Evolutionary conservation across 2,329 filamentous ascomycete species (phyloP).

Genomic region (Diaporthe caulivora): DNA sequence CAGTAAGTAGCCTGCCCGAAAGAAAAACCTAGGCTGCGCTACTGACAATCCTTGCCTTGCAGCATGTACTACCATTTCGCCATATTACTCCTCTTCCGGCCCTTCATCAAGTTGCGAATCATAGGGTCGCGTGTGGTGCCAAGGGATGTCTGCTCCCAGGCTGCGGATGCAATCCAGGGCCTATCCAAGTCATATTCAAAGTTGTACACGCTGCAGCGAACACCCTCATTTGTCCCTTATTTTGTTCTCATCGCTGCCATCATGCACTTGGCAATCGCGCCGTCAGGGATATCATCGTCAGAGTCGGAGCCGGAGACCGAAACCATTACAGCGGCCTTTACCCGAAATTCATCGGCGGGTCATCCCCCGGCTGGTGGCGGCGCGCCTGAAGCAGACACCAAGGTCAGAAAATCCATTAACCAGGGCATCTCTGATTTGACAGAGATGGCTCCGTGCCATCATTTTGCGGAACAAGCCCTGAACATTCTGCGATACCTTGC

Average conservation of each 20-base stretch:
- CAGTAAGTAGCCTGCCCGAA: slow-evolving; percentile 67
- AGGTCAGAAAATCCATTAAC: slow-evolving; percentile 59
- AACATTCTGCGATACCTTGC: slow-evolving; percentile 70
- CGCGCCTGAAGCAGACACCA: slow-evolving; percentile 49
- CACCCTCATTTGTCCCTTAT: slow-evolving; percentile 72
- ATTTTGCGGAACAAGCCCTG: slow-evolving; percentile 71
- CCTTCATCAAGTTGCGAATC: slow-evolving; percentile 74
- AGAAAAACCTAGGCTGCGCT: background rate
- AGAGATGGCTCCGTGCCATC: slow-evolving; percentile 72
- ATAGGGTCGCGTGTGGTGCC: slow-evolving; percentile 74
- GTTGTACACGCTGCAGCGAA: slow-evolving; percentile 69
- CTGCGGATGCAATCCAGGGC: slow-evolving; percentile 70
- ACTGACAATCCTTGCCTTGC: slow-evolving; percentile 32
- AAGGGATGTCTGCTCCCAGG: slow-evolving; percentile 74
- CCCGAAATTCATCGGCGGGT: background rate
- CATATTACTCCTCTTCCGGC: slow-evolving; percentile 80
- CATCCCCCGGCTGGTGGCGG: background rate
- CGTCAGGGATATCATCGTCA: slow-evolving; percentile 44
- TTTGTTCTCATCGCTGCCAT: slow-evolving; percentile 73
- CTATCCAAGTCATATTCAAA: slow-evolving; percentile 69
- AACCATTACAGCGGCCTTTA: slow-evolving; percentile 9
- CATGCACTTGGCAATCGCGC: slow-evolving; percentile 69
- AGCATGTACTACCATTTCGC: slow-evolving; percentile 80
- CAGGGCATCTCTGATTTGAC: slow-evolving; percentile 69
- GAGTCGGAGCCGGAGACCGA: slow-evolving; percentile 14